Base-by-base conservation (phyloP, 257 asterid species). In the Jacaranda copaia region DNA sequence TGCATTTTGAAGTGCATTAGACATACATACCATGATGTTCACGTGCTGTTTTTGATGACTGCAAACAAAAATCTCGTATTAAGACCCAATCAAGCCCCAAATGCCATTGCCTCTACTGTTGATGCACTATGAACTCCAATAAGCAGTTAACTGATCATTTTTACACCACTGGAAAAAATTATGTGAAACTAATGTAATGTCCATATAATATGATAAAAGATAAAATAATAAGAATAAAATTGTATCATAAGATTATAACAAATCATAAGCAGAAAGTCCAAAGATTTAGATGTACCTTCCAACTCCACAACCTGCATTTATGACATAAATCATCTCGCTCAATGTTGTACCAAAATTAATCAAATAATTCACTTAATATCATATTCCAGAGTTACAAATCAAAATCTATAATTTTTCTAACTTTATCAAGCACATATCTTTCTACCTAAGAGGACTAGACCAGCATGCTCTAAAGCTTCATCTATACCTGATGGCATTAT, bases 41-140 rank as follows among this genome's bases (percentile, higher is more conserved):
- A 98, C 8, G 85, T 85, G 69, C 97, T 95, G 55, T 81, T 57
- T 71, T 87, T 67, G 56, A 95, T 89, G 83, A 91, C 83, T 76
- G 93, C 97, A 85, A 89, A 93, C 88, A 95, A 57, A 74, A 91
- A 78, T 82, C 91, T 88, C 8, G 98, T 90, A 73, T 88, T 84
- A 59, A 95, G 95, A 77, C 98, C 97, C 87, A 93, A 66, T 79
- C 94, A 94, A 77, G 99, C 98, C 68, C 93, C 96, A 72, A 89
- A 90, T 72, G 98, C 97, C 87, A 95, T 84, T 53, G 98, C 99
- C 89, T 95, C 99, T 19, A 98, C 99, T 60, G 98, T 90, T 77
- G 99, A 88, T 81, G 98, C 97, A 74, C 93, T 95, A 82, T 95
- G 99, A 82, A 95, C 98, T 82, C 99, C 99, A 83, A 98, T 98